Evolutionary conservation across 441 rosid genomes (phyloP), one percentile per base, ranked within the genome.

Genomic region (Cnidoscolus chayamansa): DNA sequence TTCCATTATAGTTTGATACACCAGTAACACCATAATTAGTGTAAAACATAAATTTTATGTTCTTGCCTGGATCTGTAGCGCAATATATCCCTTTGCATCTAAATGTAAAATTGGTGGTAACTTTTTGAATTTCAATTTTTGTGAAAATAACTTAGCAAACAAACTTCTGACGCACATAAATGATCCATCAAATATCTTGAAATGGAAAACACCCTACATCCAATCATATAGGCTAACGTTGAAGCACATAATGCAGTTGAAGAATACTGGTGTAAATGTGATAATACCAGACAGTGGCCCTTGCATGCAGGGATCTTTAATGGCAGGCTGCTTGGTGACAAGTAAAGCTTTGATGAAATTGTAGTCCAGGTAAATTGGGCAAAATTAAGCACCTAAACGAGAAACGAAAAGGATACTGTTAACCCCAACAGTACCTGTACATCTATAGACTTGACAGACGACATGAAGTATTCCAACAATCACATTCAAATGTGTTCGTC

Each of bases 221-320:
- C 16, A 68, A 54, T 30, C 35, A 61, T 10, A 7, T 13, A 25
- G 63, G 7, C 10, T 12, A 35, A 49, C 25, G n/a, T 11, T 45
- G 30, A 47, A 73, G 59, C 4, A 53, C 12, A 63, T 12, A 60
- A 31, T 2, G 73, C 19, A 15, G 68, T 68, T 40, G 19, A 64
- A 37, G 48, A 31, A 40, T 32, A 43, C 20, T 31, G 53, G 25
- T 8, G 59, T 54, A 30, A 20, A 69, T 35, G 66, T 25, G 78
- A 71, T 19, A 62, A 55, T 89, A 95, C 99, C 97, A 95, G 83
- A 83, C 93, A 74, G 72, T 93, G 99, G 83, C 99, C 99, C 81
- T 81, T 93, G 97, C 99, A 93, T 49, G 98, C 86, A 80, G 97
- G 99, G 69, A 93, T 95, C 84, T 91, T 93, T 47, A 95, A 77